Evolutionary conservation across 2,329 filamentous ascomycete species (phyloP), one percentile per base, ranked within the genome.

Genomic region (Clathrospora elynae): DNA sequence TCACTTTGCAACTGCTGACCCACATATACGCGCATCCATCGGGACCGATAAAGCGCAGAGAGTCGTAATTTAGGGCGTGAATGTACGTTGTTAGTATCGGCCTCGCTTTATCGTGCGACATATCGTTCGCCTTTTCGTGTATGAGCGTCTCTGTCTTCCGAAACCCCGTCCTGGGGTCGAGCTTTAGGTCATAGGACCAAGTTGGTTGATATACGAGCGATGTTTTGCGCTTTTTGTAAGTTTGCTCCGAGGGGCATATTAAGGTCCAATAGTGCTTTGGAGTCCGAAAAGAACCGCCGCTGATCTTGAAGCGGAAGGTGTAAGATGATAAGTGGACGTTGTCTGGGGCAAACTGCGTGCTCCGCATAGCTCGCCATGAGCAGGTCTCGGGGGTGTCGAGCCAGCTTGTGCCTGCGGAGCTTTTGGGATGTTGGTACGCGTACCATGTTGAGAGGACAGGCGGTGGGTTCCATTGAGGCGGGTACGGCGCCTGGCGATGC

Each of bases 31-130:
- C 40, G 6, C 42, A 46, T 12, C 59, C 58, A 30, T 68, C 64
- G 5, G 55, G 49, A 2, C 59, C 62, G 4, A 63, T 44, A 34
- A 69, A 69, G 5, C 57, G 56, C 2, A 69, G 51, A 2, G 60
- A 58, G 30, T 66, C 62, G 48, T 68, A 68, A 20, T 67, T 67
- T 3, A 30, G 10, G 1, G 58, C 64, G 18, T 59, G 64, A n/a
- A 66, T 39, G 22, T 66, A 69, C 2, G 60, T 68, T 4, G 57
- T 62, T 1, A 64, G 41, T 7, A 68, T 47, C 4, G 18, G 17
- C 31, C 23, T 31, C 12, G 53, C 40, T 7, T 33, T 52, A n/a
- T n/a, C n/a, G n/a, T n/a, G n/a, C n/a, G n/a, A n/a, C n/a, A n/a
- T n/a, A n/a, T 3, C 49, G 40, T 9, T 48, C 46, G 9, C 60